These are phyloP conservation scores for Incumbomyces delicatus DNA, from an alignment of 2,329 filamentous ascomycete species.

Conservation along the genomic window DNA sequence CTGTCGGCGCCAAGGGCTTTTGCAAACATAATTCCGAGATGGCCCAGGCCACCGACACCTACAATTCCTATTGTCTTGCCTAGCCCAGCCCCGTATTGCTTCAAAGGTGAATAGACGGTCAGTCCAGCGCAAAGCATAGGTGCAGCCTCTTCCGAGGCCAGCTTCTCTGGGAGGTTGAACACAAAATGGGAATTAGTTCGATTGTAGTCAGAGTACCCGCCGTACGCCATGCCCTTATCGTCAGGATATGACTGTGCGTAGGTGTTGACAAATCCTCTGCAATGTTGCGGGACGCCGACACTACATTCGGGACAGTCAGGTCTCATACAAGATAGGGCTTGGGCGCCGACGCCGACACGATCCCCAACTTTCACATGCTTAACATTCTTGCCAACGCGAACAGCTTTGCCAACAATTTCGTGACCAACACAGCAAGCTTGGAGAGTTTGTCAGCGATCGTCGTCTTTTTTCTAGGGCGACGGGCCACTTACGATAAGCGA, in stretches of 20 bases:
- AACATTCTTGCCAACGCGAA: constrained; percentile 42
- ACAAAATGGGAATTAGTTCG: constrained; percentile 37
- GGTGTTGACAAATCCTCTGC: too few species aligned
- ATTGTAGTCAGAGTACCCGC: constrained; percentile 51
- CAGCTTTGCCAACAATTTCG: constrained; percentile 53
- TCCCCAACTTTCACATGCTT: constrained; percentile 48
- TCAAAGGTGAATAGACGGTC: constrained; percentile 55
- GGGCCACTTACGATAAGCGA: too few species aligned
- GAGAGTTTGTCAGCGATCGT: constrained; percentile 32
- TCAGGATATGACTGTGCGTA: too few species aligned
- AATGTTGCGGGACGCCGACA: too few species aligned
- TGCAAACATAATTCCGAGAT: constrained; percentile 58
- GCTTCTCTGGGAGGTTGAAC: constrained; percentile 38
- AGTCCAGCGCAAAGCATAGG: constrained; percentile 55
- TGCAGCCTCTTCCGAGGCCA: constrained; percentile 45
- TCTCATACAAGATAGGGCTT: too few species aligned
- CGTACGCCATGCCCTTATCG: too few species aligned
- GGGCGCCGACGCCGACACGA: constrained; percentile 54
- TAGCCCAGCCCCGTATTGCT: constrained; percentile 56
- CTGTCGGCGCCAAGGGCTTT: constrained; percentile 59
- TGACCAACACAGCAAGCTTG: constrained; percentile 52
- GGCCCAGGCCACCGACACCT: constrained; percentile 53
- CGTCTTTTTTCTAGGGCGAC: too few species aligned
- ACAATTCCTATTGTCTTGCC: constrained; percentile 52
- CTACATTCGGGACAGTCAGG: too few species aligned